Base-by-base conservation (phyloP, 2,329 filamentous ascomycete genomes). In the Ophiocordyceps camponoti-saundersi region DNA sequence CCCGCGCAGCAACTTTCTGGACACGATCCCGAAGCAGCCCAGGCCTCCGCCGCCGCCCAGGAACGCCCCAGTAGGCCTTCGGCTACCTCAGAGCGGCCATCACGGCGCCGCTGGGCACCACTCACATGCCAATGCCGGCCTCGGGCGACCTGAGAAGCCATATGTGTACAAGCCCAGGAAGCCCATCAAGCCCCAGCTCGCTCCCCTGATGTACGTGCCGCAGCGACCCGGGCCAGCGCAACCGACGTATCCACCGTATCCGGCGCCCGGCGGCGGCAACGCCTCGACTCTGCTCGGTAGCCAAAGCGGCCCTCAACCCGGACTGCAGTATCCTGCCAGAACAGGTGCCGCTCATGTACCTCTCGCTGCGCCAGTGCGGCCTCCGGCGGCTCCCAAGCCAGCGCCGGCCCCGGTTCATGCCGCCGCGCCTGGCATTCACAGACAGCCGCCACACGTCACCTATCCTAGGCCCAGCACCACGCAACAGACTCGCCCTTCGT, bases 1-100 rank as follows among this genome's bases (percentile, higher is more conserved):
- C 49, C 66, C 72, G 2, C 80, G 75, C 63, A 80, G 79, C 53
- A 84, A 82, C 58, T 89, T 82, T 61, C 62, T 88, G 58, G 81
- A 86, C 43, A 80, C 81, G 2, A 67, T 87, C 46, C 77, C 69
- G 46, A 77, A 76, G 53, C 68, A 71, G 5, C 55, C 61, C 4
- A 69, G 65, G 51, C 61, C 65, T 22, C 57, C 53, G 44, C 64
- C 58, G 22, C 47, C 47, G 12, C 50, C 57, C 16, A 52, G 52
- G 48, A 55, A 51, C 22, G 46, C 50, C 26, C 53, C 51, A 16
- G 50, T 53, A n/a, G 23, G 20, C 15, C n/a, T 42, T 13, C 48
- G 46, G 15, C 47, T 44, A 40, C 47, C 46, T 12, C n/a, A 15
- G 16, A 44, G 48, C 12, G 22, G 51, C 26, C 56, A 59, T 34